Conservation (phyloP, 352 stramenopile genomes). For the Phytopythium cucurbitacearum region DNA sequence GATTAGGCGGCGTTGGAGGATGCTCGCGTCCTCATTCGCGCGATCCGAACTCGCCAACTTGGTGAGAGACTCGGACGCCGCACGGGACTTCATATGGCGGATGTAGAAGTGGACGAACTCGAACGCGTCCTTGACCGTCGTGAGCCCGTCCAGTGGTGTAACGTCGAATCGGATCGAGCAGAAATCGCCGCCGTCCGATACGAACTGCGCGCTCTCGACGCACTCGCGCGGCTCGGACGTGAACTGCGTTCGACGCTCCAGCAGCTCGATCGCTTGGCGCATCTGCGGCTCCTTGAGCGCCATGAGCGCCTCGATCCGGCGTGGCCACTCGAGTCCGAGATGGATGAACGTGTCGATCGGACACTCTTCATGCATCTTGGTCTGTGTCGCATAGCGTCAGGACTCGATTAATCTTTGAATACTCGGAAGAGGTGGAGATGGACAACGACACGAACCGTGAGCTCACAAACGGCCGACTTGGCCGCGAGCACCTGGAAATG, state of each 20-base stretch:
- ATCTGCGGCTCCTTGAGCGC: slow-evolving; percentile 33
- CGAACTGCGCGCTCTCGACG: slow-evolving; percentile 34
- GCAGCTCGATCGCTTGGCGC: slow-evolving; percentile 24
- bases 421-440: neutral
- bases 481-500: slow-evolving; percentile 28
- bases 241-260: slow-evolving; percentile 43
- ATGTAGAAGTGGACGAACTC: slow-evolving; percentile 40
- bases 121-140: slow-evolving; percentile 25
- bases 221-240: slow-evolving; percentile 29
- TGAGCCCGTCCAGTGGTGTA: slow-evolving; percentile 21
- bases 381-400: slow-evolving; percentile 2
- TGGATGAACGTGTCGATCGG: slow-evolving; percentile 42
- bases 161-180: slow-evolving; percentile 39
- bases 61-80: slow-evolving; percentile 17
- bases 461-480: slow-evolving; percentile 31
- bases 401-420: neutral
- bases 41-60: slow-evolving; percentile 28
- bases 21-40: slow-evolving; percentile 18
- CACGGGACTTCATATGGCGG: slow-evolving; percentile 20
- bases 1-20: slow-evolving; percentile 32
- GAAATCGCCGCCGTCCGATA: slow-evolving; percentile 33
- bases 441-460: slow-evolving; percentile 9
- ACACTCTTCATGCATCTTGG: slow-evolving; percentile 19
- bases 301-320: slow-evolving; percentile 23
- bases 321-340: slow-evolving; percentile 21